A percentile compares a stretch with the other conserved stretches of the same genome.
These are phyloP conservation scores for Furcasterigmium sp. DNA, from an alignment of 2,329 filamentous ascomycete genomes.

Conservation along the genomic window DNA sequence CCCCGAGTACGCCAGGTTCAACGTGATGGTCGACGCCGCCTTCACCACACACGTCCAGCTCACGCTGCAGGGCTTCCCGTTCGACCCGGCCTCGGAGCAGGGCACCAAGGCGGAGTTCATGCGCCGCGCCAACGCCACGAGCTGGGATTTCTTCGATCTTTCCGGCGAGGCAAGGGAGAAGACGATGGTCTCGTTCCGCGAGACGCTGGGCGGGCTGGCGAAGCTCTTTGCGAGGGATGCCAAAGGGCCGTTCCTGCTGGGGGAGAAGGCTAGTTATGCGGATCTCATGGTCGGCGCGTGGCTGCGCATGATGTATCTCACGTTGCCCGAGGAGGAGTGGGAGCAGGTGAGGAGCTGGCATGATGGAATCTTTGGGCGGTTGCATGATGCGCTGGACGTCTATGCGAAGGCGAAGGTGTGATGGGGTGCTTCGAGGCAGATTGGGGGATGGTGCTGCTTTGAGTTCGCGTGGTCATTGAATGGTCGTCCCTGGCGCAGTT, in stretches of 20 bases:
- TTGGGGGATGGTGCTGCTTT: too few species aligned
- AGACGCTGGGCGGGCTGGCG: constrained; percentile 34
- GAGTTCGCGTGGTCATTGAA: too few species aligned
- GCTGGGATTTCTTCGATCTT: constrained; percentile 38
- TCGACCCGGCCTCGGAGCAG: constrained; percentile 43
- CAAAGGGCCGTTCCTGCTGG: constrained; percentile 43
- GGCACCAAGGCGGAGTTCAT: constrained; percentile 39
- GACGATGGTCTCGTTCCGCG: constrained; percentile 31
- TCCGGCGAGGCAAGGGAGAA: constrained; percentile 31
- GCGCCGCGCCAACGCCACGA: constrained; percentile 34
- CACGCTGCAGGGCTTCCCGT: constrained; percentile 33
- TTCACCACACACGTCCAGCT: constrained; percentile 43
- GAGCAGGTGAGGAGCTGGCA: constrained; percentile 41
- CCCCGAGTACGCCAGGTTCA: constrained; percentile 43
- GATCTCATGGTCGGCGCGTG: constrained; percentile 54
- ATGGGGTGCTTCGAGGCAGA: too few species aligned
- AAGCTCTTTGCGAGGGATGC: constrained; percentile 30
- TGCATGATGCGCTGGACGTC: constrained; percentile 39
- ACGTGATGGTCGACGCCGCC: constrained; percentile 45
- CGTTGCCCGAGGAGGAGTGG: constrained; percentile 41
- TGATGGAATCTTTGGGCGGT: constrained; percentile 39
- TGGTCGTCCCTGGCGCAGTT: too few species aligned
- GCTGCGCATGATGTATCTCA: constrained; percentile 39
- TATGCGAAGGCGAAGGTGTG: constrained; percentile 29
- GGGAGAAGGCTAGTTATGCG: constrained; percentile 39